Percentiles rank a stretch among this genome's conserved stretches.
Evolutionary conservation across 768 basidiomycete genomes (phyloP).

Genomic region (Tylopilus subfusipes): DNA sequence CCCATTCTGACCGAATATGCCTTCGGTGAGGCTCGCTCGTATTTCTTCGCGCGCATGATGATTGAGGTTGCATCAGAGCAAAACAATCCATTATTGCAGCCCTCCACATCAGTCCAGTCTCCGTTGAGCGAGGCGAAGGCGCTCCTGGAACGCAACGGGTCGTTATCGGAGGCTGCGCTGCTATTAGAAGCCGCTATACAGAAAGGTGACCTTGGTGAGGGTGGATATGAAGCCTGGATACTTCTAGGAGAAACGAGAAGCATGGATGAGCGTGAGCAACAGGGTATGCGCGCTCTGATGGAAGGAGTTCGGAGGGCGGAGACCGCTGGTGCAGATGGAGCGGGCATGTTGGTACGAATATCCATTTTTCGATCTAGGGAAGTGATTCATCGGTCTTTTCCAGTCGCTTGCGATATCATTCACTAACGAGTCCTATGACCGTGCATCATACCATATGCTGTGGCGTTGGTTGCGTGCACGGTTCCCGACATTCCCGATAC

Average conservation of each 20-base stretch:
- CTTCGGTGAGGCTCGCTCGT: slow-evolving; percentile 57
- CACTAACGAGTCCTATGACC: slow-evolving; percentile 90
- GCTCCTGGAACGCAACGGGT: slow-evolving; percentile 75
- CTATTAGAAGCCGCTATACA: slow-evolving; percentile 90
- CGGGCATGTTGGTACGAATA: slow-evolving; percentile 67
- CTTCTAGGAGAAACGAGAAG: slow-evolving; percentile 84
- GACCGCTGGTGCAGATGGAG: slow-evolving; percentile 56
- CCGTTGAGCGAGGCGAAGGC: slow-evolving; percentile 68
- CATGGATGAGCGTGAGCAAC: slow-evolving; percentile 86
- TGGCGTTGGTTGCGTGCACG: slow-evolving; percentile 78
- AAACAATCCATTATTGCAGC: slow-evolving; percentile 67
- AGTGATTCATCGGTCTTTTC: slow-evolving; percentile 8
- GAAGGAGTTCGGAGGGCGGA: slow-evolving; percentile 71
- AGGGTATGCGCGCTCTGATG: slow-evolving; percentile 73
- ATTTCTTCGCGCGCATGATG: not conserved
- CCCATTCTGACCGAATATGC: slow-evolving; percentile 69
- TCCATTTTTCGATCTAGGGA: not conserved
- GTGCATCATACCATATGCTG: slow-evolving; percentile 80
- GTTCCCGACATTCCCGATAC: slow-evolving; percentile 53
- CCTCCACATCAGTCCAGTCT: slow-evolving; percentile 45
- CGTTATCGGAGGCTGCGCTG: slow-evolving; percentile 81
- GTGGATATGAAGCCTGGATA: slow-evolving; percentile 89
- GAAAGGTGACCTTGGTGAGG: slow-evolving; percentile 73
- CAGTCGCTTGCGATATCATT: slow-evolving; percentile 95
- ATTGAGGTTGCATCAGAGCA: slow-evolving; percentile 44